These are phyloP conservation scores for Corymbia citriodora DNA, from an alignment of 441 rosid genomes.

Conservation along the genomic window DNA sequence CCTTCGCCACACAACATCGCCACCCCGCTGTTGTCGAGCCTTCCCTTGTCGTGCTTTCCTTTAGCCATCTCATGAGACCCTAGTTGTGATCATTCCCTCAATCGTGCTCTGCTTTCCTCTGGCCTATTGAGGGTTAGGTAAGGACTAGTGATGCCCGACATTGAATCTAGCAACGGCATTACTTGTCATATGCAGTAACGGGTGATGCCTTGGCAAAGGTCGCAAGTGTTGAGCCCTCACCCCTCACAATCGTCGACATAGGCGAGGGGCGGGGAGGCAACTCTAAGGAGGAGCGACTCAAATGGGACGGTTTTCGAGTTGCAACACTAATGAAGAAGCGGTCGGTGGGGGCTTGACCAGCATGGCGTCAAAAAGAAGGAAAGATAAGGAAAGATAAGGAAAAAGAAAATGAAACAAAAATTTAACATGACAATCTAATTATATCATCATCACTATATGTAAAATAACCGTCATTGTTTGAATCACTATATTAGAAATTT, in stretches of 20 bases:
- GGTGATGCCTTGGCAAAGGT: neutral
- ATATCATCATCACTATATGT: fast-evolving
- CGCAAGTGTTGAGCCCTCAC: neutral
- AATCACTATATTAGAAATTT: neutral
- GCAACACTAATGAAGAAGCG: neutral
- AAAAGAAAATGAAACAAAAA: neutral
- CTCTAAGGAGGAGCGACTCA: neutral
- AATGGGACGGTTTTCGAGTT: neutral
- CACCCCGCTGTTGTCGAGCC: neutral
- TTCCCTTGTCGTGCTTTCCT: neutral
- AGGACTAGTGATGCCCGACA: neutral
- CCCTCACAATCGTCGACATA: neutral
- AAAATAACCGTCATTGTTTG: neutral
- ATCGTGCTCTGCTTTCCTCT: neutral
- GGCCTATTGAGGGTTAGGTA: fast-evolving
- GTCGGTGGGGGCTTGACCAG: neutral
- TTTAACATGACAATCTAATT: fast-evolving
- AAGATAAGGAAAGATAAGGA: neutral
- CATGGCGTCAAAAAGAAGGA: neutral
- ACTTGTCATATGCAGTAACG: neutral
- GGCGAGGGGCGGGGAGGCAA: neutral
- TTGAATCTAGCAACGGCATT: fast-evolving
- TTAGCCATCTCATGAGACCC: neutral
- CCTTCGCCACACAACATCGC: neutral
- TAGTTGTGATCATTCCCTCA: neutral